Evolutionary conservation across 2,329 filamentous ascomycete species (phyloP), one percentile per base, ranked within the genome.

Genomic region (Ceratocystis smalleyi): DNA sequence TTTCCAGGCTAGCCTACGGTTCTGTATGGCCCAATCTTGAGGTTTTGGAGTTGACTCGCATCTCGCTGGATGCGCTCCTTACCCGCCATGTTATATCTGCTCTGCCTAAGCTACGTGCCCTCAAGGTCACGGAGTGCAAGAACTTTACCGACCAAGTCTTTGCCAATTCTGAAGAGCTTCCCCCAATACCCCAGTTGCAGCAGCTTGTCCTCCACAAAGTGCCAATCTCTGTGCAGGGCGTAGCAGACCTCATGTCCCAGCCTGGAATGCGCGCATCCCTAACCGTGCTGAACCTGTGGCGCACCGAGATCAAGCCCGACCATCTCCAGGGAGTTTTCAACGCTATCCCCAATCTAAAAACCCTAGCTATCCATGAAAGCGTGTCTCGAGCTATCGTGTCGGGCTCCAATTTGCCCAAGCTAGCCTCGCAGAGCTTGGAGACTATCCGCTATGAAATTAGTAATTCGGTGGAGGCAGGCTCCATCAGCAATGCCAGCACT

Each of bases 401-500:
- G n/a, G 73, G 76, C 17, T 73, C 76, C 0, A 75, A 73, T 19
- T 73, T 78, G 1, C 85, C 84, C 0, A 83, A 84, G 0, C 76
- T 96, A 62, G 74, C 80, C 5, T 95, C 89, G 1, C 77, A 75
- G 63, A 85, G 85, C 17, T 80, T 97, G 22, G 77, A 79, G 68
- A 86, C 83, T 2, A 77, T 97, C 15, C 86, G 92, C 69, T 96
- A 86, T 72, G 92, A 96, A 74, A 88, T 97, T 71, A 86, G 83
- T 10, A 80, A 83, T 2, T 77, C 77, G 8, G 75, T 82, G 0
- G 73, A 77, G 3, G 76, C 82, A 0, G 82, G 83, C 24, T 79
- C 84, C 10, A 87, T 83, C 67, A 75, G 78, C 7, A 78, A 74
- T 67, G 76, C 80, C 27, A 80, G 80, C 0, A 74, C 77, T 8